These are phyloP conservation scores for Lecanicillium sp. DNA, from an alignment of 2,329 filamentous ascomycete genomes.

Conservation along the genomic window DNA sequence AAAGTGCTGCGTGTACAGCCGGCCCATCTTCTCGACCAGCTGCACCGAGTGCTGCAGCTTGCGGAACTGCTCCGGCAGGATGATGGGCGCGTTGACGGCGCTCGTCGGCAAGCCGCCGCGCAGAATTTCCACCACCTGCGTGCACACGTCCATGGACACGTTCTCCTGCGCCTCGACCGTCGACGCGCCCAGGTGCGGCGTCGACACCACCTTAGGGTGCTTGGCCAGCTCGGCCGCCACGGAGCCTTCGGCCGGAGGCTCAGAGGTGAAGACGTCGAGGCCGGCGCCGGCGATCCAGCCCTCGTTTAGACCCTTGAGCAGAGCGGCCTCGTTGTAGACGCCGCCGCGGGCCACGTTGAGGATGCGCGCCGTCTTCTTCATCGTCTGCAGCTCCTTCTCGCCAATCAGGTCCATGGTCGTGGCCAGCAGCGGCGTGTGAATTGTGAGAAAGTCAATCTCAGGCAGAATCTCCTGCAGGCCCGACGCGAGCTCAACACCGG, in stretches of 20 bases:
- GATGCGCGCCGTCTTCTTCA: conserved; percentile 68
- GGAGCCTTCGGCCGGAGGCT: conserved; percentile 52
- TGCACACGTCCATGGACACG: conserved; percentile 74
- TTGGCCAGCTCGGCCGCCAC: conserved; percentile 55
- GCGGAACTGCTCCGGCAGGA: conserved; percentile 71
- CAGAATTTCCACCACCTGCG: conserved; percentile 68
- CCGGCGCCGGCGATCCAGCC: conserved; percentile 70
- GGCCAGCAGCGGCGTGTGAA: conserved; percentile 73
- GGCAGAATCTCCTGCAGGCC: conserved; percentile 53
- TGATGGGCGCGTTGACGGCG: conserved; percentile 75
- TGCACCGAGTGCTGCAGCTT: conserved; percentile 70
- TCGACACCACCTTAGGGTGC: conserved; percentile 67
- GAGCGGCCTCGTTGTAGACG: conserved; percentile 68
- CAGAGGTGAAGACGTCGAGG: conserved; percentile 71
- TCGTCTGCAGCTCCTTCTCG: conserved; percentile 55
- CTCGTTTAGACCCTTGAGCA: conserved; percentile 61
- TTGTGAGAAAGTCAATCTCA: conserved; percentile 66
- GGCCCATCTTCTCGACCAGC: conserved; percentile 72
- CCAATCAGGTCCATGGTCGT: conserved; percentile 69
- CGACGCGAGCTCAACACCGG: conserved; percentile 56
- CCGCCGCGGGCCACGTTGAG: conserved; percentile 76
- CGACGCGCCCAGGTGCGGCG: conserved; percentile 72
- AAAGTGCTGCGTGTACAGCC: conserved; percentile 72
- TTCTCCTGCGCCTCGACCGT: conserved; percentile 81
- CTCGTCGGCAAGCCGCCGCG: conserved; percentile 64